A percentile compares a stretch with the other conserved stretches of the same genome.
These are phyloP conservation scores for Huntiella omanensis DNA, from an alignment of 2,329 filamentous ascomycete genomes.

Conservation along the genomic window DNA sequence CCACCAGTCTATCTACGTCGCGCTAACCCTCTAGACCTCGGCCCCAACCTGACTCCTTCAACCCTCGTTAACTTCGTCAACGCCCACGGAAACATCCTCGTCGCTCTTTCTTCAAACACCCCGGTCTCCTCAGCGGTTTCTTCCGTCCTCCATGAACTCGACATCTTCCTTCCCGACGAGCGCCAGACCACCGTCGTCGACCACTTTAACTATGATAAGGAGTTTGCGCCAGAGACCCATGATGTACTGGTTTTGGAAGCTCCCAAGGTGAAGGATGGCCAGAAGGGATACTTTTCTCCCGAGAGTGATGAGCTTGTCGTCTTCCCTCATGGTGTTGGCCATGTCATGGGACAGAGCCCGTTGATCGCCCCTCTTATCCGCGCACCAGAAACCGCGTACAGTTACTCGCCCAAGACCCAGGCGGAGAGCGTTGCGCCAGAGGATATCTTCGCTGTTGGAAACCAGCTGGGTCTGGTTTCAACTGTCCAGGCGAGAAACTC, in stretches of 20 bases:
- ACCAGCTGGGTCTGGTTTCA: slow-evolving; percentile 70
- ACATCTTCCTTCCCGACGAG: slow-evolving; percentile 72
- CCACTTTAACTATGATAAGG: slow-evolving; percentile 81
- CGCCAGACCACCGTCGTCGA: slow-evolving; percentile 75
- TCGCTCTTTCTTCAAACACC: slow-evolving; percentile 58
- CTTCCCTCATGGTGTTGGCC: slow-evolving; percentile 65
- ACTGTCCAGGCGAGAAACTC: slow-evolving; percentile 83
- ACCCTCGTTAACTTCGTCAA: slow-evolving; percentile 82
- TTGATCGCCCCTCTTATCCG: slow-evolving; percentile 67
- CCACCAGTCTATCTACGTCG: background rate
- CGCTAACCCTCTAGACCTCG: slow-evolving; percentile 42
- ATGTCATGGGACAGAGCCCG: slow-evolving; percentile 59
- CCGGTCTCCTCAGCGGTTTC: slow-evolving; percentile 54
- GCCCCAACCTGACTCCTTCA: slow-evolving; percentile 72
- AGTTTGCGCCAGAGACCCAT: slow-evolving; percentile 62
- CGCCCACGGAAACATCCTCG: slow-evolving; percentile 73
- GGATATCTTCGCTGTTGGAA: slow-evolving; percentile 68
- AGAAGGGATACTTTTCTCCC: slow-evolving; percentile 61
- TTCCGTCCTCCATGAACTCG: slow-evolving; percentile 68
- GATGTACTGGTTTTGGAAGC: slow-evolving; percentile 67
- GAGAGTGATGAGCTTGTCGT: slow-evolving; percentile 44
- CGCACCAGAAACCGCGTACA: slow-evolving; percentile 73
- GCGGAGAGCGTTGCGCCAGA: slow-evolving; percentile 41
- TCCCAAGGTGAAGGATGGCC: slow-evolving; percentile 45
- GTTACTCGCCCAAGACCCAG: slow-evolving; percentile 85